Percentiles rank a stretch among this genome's conserved stretches.
Conservation (phyloP, 352 stramenopile species). For the Thraustochytrium sp. region DNA sequence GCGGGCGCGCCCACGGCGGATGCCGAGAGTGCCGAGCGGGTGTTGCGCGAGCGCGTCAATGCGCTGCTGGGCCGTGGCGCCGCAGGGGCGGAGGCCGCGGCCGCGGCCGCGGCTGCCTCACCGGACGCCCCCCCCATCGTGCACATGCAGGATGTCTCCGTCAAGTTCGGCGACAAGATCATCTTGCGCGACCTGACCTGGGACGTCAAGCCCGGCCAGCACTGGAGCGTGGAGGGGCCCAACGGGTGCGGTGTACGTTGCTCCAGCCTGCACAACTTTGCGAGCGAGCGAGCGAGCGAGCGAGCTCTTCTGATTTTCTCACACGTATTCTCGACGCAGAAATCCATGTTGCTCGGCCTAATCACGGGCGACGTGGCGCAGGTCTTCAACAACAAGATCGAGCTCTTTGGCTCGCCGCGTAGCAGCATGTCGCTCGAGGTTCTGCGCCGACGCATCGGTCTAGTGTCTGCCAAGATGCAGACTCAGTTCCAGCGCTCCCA, state of each 20-base stretch:
- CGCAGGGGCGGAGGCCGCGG: background rate
- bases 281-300: too few species aligned
- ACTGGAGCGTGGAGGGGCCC: constrained; percentile 13
- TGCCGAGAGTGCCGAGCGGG: background rate
- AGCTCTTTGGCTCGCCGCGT: background rate
- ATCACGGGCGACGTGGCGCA: background rate
- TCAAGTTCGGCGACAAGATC: background rate
- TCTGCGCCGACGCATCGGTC: background rate
- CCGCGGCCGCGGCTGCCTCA: background rate
- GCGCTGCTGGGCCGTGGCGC: background rate
- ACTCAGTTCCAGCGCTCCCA: constrained; percentile 28
- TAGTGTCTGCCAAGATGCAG: constrained; percentile 24
- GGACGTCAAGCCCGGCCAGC: background rate
- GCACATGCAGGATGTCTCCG: background rate
- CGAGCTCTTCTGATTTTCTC: too few species aligned
- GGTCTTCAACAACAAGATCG: constrained; percentile 1
- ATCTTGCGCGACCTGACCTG: background rate
- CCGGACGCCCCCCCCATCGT: background rate
- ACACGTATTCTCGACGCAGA: background rate
- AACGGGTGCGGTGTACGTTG: constrained; percentile 20
- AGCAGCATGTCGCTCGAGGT: background rate
- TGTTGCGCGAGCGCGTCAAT: background rate
- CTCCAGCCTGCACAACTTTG: too few species aligned
- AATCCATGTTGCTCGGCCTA: constrained; percentile 24
- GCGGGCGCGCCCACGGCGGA: background rate